Evolutionary conservation across 805 yeast species (phyloP).

Genomic region (Lipomyces japonicus): DNA sequence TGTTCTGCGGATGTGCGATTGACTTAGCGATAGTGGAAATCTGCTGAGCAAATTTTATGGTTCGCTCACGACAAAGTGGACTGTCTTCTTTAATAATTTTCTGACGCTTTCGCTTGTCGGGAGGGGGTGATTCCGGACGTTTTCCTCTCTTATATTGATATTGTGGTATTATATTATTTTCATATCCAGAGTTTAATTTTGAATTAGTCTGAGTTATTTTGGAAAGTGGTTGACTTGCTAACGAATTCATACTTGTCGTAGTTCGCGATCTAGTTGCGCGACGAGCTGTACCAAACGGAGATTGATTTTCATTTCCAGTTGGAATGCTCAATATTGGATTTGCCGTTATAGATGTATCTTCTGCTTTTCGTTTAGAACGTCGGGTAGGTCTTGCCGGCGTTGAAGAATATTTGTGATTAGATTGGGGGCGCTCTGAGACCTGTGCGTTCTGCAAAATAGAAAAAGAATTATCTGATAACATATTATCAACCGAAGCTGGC

Average conservation of each 20-base stretch:
- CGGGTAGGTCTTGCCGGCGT: slow-evolving; percentile 1
- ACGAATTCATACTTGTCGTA: not conserved
- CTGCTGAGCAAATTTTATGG: slow-evolving; percentile 14
- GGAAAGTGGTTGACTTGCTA: slow-evolving; percentile 5
- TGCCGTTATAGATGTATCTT: not conserved
- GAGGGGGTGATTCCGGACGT: slow-evolving; percentile 27
- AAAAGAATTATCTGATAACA: too few relatives aligned
- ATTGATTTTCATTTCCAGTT: not conserved
- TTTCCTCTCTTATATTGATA: slow-evolving; percentile 19
- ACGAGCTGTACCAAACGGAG: not conserved
- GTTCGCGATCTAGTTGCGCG: slow-evolving; percentile 3
- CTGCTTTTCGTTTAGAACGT: not conserved
- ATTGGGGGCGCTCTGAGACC: too few relatives aligned
- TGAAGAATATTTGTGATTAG: not conserved
- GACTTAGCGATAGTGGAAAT: slow-evolving; percentile 5
- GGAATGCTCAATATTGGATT: not conserved
- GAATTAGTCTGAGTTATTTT: slow-evolving; percentile 20
- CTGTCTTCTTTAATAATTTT: slow-evolving; percentile 12
- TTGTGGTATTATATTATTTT: slow-evolving; percentile 33
- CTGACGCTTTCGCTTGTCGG: slow-evolving; percentile 14
- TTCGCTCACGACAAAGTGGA: slow-evolving; percentile 18
- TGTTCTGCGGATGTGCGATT: not conserved
- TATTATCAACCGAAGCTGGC: too few relatives aligned
- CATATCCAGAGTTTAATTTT: slow-evolving; percentile 35
- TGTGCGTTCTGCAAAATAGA: too few relatives aligned